These are phyloP conservation scores for Leucaena leucocephala DNA, from an alignment of 306 rosid species.

Conservation along the genomic window DNA sequence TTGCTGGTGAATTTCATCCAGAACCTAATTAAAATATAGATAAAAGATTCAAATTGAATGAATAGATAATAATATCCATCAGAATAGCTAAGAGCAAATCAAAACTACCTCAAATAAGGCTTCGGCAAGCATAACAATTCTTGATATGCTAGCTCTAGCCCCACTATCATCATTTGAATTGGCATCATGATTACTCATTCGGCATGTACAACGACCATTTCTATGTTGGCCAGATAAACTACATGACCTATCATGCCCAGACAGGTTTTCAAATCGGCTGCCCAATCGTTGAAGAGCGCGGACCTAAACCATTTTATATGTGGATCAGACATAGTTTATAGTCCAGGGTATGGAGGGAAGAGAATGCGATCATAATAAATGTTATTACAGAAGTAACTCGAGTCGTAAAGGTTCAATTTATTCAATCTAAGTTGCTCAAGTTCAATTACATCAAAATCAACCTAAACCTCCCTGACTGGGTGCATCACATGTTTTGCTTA, in stretches of 20 bases:
- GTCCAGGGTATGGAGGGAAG: conserved; percentile 6
- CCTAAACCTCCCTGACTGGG: neutral
- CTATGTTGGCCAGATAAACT: conserved; percentile 91
- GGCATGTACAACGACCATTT: conserved; percentile 90
- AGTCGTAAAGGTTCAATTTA: neutral
- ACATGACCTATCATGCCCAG: conserved; percentile 96
- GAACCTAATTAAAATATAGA: conserved; percentile 89
- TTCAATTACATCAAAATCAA: conserved; percentile 8
- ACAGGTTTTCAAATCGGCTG: conserved; percentile 87
- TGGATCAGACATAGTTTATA: conserved; percentile 16
- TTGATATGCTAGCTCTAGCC: conserved; percentile 98
- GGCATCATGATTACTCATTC: conserved; percentile 53
- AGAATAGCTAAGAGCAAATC: conserved; percentile 29
- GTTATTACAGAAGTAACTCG: conserved; percentile 1
- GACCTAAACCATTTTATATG: conserved; percentile 60
- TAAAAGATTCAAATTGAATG: conserved; percentile 60
- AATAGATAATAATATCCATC: conserved; percentile 35
- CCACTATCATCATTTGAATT: conserved; percentile 65
- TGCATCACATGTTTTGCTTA: neutral
- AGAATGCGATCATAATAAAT: neutral
- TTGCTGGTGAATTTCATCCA: conserved; percentile 99
- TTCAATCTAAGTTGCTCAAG: neutral
- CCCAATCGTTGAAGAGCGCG: conserved; percentile 99
- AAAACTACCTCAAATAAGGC: conserved; percentile 92
- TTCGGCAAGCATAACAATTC: conserved; percentile 98